These are phyloP conservation scores for Sophora flavescens DNA, from an alignment of 306 rosid genomes.

Conservation along the genomic window DNA sequence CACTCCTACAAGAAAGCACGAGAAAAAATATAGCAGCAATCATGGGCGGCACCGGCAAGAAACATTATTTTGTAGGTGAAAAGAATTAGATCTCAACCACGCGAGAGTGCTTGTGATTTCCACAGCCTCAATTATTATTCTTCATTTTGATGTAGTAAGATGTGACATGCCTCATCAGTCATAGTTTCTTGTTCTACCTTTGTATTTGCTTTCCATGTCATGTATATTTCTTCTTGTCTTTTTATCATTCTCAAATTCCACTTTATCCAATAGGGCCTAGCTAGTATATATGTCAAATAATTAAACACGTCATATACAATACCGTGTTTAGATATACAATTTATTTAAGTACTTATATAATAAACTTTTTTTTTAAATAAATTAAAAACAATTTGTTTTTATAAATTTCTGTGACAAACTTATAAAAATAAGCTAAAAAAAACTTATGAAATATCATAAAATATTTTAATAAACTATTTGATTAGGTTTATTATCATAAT, in stretches of 20 bases:
- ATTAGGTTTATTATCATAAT: too few relatives aligned
- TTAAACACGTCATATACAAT: neutral
- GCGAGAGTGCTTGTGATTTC: slow-evolving; percentile 38
- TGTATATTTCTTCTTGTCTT: slow-evolving; percentile 39
- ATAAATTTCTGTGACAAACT: too few relatives aligned
- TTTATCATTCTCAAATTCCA: slow-evolving; percentile 26
- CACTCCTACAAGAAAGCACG: neutral
- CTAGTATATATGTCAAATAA: slow-evolving; percentile 12
- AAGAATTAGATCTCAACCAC: slow-evolving; percentile 5
- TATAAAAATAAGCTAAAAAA: too few relatives aligned
- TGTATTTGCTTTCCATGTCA: slow-evolving; percentile 25
- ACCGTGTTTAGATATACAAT: too few relatives aligned
- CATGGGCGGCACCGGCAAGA: slow-evolving; percentile 32
- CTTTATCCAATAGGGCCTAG: slow-evolving; percentile 29
- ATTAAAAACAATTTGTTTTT: too few relatives aligned
- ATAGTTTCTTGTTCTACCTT: neutral
- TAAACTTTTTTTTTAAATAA: too few relatives aligned
- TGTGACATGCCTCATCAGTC: slow-evolving; percentile 31
- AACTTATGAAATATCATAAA: too few relatives aligned
- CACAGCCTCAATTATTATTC: slow-evolving; percentile 25
- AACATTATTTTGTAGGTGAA: too few relatives aligned
- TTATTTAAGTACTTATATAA: too few relatives aligned
- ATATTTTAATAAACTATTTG: too few relatives aligned
- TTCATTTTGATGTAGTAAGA: slow-evolving; percentile 40
- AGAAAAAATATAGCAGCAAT: neutral